Evolutionary conservation across 1,139 yeast genomes (phyloP).

Genomic region (Blastobotrys proliferans): DNA sequence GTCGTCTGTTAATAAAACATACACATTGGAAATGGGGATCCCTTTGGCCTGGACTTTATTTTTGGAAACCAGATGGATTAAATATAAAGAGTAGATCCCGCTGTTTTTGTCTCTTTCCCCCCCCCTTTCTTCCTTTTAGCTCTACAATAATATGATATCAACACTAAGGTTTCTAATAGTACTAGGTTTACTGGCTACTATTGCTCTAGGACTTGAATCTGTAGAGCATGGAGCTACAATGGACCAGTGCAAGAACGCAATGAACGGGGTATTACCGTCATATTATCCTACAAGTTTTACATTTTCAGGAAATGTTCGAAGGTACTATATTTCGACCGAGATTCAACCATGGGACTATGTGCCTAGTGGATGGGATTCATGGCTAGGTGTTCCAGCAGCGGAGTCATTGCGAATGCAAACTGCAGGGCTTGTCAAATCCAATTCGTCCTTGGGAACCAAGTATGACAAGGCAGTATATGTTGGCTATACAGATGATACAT

Average conservation of each 20-base stretch:
- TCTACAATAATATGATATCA: no score
- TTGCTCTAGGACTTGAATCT: conserved; percentile 3
- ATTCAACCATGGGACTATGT: conserved; percentile 11
- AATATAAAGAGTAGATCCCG: no score
- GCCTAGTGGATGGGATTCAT: conserved; percentile 11
- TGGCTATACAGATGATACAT: conserved; percentile 10
- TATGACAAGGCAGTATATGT: conserved; percentile 12
- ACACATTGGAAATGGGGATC: no score
- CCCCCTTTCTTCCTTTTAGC: no score
- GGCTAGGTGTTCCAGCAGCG: conserved; percentile 10
- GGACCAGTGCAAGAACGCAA: conserved; percentile 1
- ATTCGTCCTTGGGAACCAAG: conserved; percentile 8
- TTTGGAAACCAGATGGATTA: no score
- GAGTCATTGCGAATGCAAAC: conserved; percentile 7
- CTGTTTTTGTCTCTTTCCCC: no score
- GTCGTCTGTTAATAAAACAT: no score
- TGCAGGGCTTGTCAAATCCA: conserved; percentile 1
- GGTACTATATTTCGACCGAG: conserved; percentile 8
- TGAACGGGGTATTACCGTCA: conserved; percentile 9
- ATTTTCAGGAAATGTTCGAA: conserved; percentile 10
- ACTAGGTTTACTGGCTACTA: no score
- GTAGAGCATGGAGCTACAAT: conserved; percentile 4
- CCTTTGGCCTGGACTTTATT: no score
- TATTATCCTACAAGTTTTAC: conserved; percentile 6
- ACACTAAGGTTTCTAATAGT: no score